Percentiles rank a stretch among this genome's conserved stretches.
Evolutionary conservation across 2,329 filamentous ascomycete species (phyloP).

Genomic region (Juglanconis oblonga): DNA sequence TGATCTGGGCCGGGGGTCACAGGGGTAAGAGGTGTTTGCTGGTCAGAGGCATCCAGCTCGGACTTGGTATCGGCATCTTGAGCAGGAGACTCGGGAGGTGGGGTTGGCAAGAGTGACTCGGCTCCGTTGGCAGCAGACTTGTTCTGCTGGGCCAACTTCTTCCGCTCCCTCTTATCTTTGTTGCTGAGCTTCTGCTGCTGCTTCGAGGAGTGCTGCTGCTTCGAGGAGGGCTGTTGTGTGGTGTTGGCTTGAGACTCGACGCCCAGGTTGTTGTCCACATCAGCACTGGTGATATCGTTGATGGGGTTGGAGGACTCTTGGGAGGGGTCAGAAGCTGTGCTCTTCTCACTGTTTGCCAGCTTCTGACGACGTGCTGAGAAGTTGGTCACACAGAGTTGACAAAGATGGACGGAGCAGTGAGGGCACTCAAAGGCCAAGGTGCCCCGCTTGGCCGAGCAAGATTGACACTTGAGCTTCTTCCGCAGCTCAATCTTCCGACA

Average conservation of each 20-base stretch:
- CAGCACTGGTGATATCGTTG: not conserved
- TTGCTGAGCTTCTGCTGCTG: not conserved
- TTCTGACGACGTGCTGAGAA: constrained; percentile 19
- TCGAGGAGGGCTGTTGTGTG: not conserved
- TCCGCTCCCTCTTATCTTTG: not conserved
- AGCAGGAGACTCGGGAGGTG: not conserved
- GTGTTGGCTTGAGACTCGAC: not conserved
- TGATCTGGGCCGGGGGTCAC: no score
- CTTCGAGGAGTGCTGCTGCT: not conserved
- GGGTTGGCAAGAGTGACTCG: not conserved
- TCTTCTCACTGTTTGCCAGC: not conserved
- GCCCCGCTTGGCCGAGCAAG: constrained; percentile 22
- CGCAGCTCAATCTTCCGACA: constrained; percentile 21
- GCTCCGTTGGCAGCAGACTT: not conserved
- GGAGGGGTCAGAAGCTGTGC: not conserved
- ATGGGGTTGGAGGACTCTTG: not conserved
- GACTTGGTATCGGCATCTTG: not conserved
- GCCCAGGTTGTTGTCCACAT: not conserved
- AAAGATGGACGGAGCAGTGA: constrained; percentile 21
- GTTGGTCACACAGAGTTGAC: constrained; percentile 23
- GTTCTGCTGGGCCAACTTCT: not conserved
- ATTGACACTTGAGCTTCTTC: constrained; percentile 25
- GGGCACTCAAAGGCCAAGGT: constrained; percentile 25
- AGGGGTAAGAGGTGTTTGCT: no score
- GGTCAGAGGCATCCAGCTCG: not conserved